Percentiles rank a stretch among this genome's conserved stretches.
Evolutionary conservation across 305 asterid species (phyloP).

Genomic region (Plantago coronopus): DNA sequence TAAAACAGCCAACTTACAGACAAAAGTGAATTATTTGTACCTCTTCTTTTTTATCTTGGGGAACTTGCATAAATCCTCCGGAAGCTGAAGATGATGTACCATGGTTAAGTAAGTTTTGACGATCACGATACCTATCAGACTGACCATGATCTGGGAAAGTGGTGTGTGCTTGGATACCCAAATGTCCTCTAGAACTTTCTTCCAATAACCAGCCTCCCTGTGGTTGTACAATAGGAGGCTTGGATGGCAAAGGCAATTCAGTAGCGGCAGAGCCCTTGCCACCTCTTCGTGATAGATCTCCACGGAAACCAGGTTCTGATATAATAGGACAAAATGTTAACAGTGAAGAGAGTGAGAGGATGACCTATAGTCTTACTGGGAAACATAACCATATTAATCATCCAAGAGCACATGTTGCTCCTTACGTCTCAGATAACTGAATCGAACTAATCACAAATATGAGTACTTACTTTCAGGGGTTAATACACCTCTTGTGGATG

Average conservation of each 20-base stretch:
- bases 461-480: constrained; percentile 66
- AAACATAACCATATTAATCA: constrained; percentile 8
- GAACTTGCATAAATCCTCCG: constrained; percentile 32
- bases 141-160: constrained; percentile 38
- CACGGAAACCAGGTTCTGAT: constrained; percentile 83
- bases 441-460: constrained; percentile 1
- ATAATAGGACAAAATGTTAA: constrained; percentile 13
- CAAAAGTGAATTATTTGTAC: constrained; percentile 30
- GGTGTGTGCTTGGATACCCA: constrained; percentile 43
- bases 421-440: constrained; percentile 16
- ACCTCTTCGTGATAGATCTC: constrained; percentile 74
- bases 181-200: constrained; percentile 47
- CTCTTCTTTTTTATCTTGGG: constrained; percentile 59
- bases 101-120: constrained; percentile 42
- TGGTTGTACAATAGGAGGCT: constrained; percentile 39
- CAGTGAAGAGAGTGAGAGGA: background rate
- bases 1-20: constrained; percentile 4
- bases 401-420: constrained; percentile 7
- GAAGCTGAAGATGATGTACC: constrained; percentile 40
- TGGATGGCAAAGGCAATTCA: constrained; percentile 61
- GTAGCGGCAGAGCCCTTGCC: constrained; percentile 43
- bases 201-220: constrained; percentile 70
- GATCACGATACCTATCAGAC: constrained; percentile 43
- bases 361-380: background rate
- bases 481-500: constrained; percentile 40